These are phyloP conservation scores for Gardenia jasminoides DNA, from an alignment of 257 asterid species.

Conservation along the genomic window DNA sequence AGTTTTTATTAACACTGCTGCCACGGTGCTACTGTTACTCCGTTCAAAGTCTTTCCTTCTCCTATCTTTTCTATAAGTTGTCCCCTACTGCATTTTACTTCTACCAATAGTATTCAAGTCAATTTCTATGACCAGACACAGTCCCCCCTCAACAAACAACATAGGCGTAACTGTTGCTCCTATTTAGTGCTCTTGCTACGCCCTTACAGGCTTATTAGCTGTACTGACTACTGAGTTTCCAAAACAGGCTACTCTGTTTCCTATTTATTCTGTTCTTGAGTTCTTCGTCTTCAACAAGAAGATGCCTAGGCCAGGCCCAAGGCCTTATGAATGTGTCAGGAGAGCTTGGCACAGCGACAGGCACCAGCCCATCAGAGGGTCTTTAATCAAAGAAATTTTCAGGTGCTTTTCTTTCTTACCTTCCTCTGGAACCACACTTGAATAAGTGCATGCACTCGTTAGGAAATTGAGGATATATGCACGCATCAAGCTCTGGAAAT, in stretches of 20 bases:
- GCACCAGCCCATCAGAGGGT: slow-evolving; percentile 88
- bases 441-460: background rate
- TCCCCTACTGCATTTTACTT: no score
- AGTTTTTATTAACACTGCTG: no score
- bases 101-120: background rate
- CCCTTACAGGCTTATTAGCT: background rate
- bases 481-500: background rate
- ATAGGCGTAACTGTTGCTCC: background rate
- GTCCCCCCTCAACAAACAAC: background rate
- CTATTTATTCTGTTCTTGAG: background rate
- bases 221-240: background rate
- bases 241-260: background rate
- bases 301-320: slow-evolving; percentile 94
- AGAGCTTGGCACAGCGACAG: slow-evolving; percentile 99
- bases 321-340: slow-evolving; percentile 90
- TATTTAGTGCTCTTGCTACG: background rate
- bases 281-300: slow-evolving; percentile 20
- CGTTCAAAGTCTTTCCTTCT: background rate
- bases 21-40: background rate
- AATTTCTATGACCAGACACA: background rate
- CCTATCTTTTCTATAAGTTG: background rate
- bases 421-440: background rate
- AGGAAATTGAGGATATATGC: background rate
- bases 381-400: slow-evolving; percentile 88
- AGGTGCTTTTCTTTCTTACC: slow-evolving; percentile 38